phyloP scores from a whole-genome alignment of 2,329 filamentous ascomycete genomes.

The Aureobasidium melanogenum region DNA sequence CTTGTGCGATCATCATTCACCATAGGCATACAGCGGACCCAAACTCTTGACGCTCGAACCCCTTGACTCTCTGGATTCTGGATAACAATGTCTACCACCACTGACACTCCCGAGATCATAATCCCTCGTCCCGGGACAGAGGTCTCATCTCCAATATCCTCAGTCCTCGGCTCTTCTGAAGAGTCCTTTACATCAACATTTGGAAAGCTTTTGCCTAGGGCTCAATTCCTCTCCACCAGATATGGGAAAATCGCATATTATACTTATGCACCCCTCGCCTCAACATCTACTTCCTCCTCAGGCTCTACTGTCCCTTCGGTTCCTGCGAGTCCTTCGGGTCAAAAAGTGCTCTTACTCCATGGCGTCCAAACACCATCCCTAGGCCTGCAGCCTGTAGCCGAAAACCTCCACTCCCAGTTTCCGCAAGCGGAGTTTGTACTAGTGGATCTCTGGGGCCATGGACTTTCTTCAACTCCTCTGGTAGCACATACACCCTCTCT shows the following conservation, averaged over 20 bases:
- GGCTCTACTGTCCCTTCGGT: too few species aligned
- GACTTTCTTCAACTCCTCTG: slow-evolving; percentile 41
- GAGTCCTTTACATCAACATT: slow-evolving; percentile 29
- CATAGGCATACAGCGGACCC: too few species aligned
- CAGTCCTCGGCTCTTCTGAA: slow-evolving; percentile 31
- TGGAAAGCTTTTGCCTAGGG: slow-evolving; percentile 32
- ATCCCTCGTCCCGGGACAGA: background rate
- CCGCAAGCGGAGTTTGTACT: slow-evolving; percentile 34
- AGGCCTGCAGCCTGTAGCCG: slow-evolving; percentile 37
- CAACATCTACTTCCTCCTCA: background rate
- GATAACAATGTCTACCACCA: background rate
- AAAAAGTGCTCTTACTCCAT: slow-evolving; percentile 37
- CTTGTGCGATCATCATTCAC: too few species aligned
- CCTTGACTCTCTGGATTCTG: background rate
- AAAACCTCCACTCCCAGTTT: slow-evolving; percentile 26
- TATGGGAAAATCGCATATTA: slow-evolving; percentile 36
- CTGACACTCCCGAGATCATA: background rate
- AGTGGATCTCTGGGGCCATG: slow-evolving; percentile 47
- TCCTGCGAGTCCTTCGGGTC: too few species aligned
- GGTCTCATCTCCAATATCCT: background rate
- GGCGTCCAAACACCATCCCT: slow-evolving; percentile 45
- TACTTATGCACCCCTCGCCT: slow-evolving; percentile 19
- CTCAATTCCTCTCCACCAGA: slow-evolving; percentile 25
- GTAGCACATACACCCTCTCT: slow-evolving; percentile 32
- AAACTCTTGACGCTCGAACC: background rate